Percentiles rank a stretch among this genome's conserved stretches.
Evolutionary conservation across 306 rosid species (phyloP).

Genomic region (Inga leiocalycina): DNA sequence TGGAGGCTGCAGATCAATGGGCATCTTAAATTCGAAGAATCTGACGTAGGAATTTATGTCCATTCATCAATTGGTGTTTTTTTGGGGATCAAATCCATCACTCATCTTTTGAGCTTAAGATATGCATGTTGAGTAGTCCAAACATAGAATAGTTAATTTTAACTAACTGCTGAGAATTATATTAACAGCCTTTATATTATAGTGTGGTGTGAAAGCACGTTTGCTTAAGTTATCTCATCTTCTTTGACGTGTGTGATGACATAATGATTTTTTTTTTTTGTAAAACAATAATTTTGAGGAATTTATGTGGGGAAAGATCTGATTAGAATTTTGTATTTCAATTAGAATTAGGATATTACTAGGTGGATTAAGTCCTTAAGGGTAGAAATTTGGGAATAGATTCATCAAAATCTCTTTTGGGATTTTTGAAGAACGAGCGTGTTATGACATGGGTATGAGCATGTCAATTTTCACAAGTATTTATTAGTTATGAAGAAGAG

Average conservation of each 20-base stretch:
- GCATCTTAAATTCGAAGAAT: conserved; percentile 73
- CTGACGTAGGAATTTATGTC: conserved; percentile 68
- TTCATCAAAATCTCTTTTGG: neutral
- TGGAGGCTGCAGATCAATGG: conserved; percentile 97
- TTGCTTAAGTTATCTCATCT: conserved; percentile 22
- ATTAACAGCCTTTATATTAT: conserved; percentile 17
- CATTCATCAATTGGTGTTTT: neutral
- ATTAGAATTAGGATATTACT: neutral
- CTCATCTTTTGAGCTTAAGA: conserved; percentile 14
- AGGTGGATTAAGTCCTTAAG: neutral
- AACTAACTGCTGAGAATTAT: conserved; percentile 27
- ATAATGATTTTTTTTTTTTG: neutral
- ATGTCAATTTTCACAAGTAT: neutral
- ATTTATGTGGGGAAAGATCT: neutral
- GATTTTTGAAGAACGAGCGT: neutral
- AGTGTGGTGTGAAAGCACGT: conserved; percentile 15
- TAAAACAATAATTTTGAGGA: neutral
- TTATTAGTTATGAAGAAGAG: neutral
- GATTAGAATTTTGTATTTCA: neutral
- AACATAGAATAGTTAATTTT: conserved; percentile 7
- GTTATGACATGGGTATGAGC: neutral
- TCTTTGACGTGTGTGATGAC: conserved; percentile 3
- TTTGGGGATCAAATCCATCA: neutral
- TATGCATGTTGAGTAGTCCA: conserved; percentile 19
- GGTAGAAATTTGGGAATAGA: neutral